Evolutionary conservation across 306 rosid species (phyloP).

Genomic region (Cucurbita pepo): DNA sequence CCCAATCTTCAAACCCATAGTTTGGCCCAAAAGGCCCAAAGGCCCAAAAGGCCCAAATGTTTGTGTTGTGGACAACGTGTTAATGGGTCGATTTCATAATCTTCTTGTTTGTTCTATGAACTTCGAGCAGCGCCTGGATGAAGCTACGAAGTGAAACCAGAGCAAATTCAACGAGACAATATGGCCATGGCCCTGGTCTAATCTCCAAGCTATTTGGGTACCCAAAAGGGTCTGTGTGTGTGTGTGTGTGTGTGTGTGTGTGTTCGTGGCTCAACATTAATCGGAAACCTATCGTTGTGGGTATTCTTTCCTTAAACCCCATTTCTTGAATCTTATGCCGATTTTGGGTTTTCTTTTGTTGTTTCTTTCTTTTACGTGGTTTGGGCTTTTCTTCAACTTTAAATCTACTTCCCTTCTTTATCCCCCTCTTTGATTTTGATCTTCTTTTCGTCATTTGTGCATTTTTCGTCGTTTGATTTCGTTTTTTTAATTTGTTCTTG

Average conservation of each 20-base stretch:
- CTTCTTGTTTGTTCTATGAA: background rate
- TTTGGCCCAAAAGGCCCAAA: background rate
- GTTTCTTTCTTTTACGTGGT: background rate
- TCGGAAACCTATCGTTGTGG: background rate
- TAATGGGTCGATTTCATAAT: too few species aligned
- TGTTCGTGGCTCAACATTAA: background rate
- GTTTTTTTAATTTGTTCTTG: background rate
- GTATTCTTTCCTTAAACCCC: conserved; percentile 5
- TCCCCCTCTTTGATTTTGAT: background rate
- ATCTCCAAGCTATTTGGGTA: background rate
- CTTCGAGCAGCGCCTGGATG: background rate
- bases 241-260: background rate
- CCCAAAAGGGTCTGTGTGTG: background rate
- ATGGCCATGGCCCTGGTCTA: background rate
- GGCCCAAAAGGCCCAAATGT: background rate
- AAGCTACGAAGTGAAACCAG: background rate
- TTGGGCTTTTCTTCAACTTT: background rate
- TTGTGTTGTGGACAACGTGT: too few species aligned
- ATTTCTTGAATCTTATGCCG: conserved; percentile 2
- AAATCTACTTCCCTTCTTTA: background rate
- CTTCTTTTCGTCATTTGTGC: background rate
- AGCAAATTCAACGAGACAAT: background rate
- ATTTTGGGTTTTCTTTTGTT: background rate
- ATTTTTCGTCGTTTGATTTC: background rate
- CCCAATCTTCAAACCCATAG: background rate